Evolutionary conservation across 2,329 filamentous ascomycete genomes (phyloP).

Genomic region (Aspergillus fumigatus): DNA sequence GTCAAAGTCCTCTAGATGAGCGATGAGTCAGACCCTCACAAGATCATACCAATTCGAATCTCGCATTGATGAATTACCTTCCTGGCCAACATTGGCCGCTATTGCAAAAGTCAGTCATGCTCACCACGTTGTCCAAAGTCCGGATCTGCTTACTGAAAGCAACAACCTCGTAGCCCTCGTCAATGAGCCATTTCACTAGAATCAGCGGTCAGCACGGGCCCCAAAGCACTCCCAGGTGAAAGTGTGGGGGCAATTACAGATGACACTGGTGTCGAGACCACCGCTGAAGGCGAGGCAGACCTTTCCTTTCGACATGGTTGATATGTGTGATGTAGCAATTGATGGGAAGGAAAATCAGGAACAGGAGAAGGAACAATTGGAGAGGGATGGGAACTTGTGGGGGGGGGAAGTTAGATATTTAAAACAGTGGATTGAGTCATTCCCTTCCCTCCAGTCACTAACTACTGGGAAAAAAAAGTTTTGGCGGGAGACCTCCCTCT

Average conservation of each 20-base stretch:
- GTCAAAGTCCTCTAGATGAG: constrained; percentile 61
- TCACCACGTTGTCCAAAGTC: neutral
- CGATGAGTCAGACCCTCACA: constrained; percentile 4
- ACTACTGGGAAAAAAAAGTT: neutral
- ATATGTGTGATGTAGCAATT: neutral
- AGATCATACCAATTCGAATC: neutral
- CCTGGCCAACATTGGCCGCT: constrained; percentile 69
- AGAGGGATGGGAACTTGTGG: neutral
- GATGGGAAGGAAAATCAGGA: neutral
- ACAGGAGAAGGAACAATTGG: neutral
- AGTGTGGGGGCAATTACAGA: constrained; percentile 38
- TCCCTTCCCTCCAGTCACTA: too few relatives aligned
- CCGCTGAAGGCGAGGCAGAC: constrained; percentile 31
- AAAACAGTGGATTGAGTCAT: neutral
- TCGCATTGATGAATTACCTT: constrained; percentile 35
- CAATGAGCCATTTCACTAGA: constrained; percentile 43
- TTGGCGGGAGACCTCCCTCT: neutral
- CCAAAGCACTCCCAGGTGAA: constrained; percentile 1
- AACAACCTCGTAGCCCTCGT: constrained; percentile 56
- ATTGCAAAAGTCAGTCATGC: constrained; percentile 10
- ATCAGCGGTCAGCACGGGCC: constrained; percentile 13
- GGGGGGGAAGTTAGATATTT: neutral
- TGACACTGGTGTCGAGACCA: constrained; percentile 58
- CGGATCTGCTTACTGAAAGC: constrained; percentile 47
- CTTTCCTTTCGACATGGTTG: constrained; percentile 3